These are phyloP conservation scores for Russula virescens DNA, from an alignment of 768 basidiomycete genomes.

Conservation along the genomic window DNA sequence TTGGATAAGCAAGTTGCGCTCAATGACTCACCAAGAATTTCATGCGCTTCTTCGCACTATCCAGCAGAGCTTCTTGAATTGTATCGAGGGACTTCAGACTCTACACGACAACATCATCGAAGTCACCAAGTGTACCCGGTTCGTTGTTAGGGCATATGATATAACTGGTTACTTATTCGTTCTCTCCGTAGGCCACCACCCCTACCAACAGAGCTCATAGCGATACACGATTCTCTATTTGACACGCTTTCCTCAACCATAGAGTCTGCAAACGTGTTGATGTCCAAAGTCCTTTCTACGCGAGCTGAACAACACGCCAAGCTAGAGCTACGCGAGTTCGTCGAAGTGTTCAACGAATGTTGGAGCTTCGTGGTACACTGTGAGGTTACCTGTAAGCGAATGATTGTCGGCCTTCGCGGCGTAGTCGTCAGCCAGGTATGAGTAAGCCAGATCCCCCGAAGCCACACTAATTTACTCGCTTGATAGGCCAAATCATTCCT, in stretches of 20 bases:
- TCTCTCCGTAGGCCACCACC: constrained; percentile 33
- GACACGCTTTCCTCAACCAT: constrained; percentile 77
- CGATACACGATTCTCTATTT: constrained; percentile 57
- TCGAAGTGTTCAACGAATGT: constrained; percentile 73
- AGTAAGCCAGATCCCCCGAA: background rate
- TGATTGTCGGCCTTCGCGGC: constrained; percentile 91
- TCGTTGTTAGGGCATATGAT: constrained; percentile 21
- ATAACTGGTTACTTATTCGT: background rate
- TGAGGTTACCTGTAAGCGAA: constrained; percentile 77
- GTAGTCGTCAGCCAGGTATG: constrained; percentile 75
- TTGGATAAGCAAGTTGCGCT: constrained; percentile 52
- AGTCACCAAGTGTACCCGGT: constrained; percentile 48
- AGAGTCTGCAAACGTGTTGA: constrained; percentile 80
- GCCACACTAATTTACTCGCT: background rate
- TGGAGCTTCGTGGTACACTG: constrained; percentile 90
- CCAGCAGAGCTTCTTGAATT: constrained; percentile 56
- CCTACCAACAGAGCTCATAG: constrained; percentile 38
- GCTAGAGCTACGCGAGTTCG: constrained; percentile 68
- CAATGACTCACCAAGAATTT: constrained; percentile 66
- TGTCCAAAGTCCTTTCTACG: constrained; percentile 68
- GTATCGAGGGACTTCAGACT: constrained; percentile 59
- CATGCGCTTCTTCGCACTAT: constrained; percentile 52
- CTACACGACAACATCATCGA: constrained; percentile 55
- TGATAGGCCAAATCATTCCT: constrained; percentile 83
- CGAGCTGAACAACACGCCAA: constrained; percentile 76